phyloP scores from a whole-genome alignment of 306 rosid genomes.

The Dalbergia cochinchinensis region DNA sequence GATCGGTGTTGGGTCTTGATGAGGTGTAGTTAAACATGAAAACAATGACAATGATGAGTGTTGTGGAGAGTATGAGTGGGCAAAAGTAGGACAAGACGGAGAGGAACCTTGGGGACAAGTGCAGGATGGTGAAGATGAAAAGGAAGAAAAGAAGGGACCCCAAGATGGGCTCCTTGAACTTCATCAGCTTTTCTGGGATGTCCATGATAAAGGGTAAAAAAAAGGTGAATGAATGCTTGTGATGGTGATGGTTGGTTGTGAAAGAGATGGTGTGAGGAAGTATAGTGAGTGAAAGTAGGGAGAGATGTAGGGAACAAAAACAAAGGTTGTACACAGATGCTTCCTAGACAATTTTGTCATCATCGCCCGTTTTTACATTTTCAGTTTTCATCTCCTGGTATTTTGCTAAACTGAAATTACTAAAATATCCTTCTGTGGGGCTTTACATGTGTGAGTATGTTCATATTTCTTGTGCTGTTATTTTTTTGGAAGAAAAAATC shows the following conservation, averaged over 20 bases:
- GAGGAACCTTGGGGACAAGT: slow-evolving; percentile 61
- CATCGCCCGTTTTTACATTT: no score
- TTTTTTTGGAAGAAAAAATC: no score
- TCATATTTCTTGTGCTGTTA: no score
- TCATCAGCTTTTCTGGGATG: slow-evolving; percentile 58
- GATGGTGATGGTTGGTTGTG: background rate
- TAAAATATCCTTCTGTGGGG: background rate
- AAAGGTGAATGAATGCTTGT: background rate
- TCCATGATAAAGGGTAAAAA: slow-evolving; percentile 49
- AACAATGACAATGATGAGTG: slow-evolving; percentile 68
- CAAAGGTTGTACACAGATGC: no score
- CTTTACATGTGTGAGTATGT: no score
- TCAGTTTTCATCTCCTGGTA: background rate
- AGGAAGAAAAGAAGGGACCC: slow-evolving; percentile 36
- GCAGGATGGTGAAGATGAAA: slow-evolving; percentile 43
- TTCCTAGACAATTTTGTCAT: no score
- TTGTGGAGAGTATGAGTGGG: slow-evolving; percentile 84
- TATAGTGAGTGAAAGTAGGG: no score
- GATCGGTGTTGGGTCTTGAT: slow-evolving; percentile 41
- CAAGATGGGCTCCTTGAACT: slow-evolving; percentile 60
- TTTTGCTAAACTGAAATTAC: background rate
- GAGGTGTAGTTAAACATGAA: slow-evolving; percentile 56
- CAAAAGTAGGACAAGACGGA: slow-evolving; percentile 71
- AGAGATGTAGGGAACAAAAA: no score
- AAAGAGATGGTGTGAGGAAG: no score